Evolutionary conservation across 2,329 filamentous ascomycete species (phyloP), one percentile per base, ranked within the genome.

Genomic region (Aspergillus pseudotamarii): DNA sequence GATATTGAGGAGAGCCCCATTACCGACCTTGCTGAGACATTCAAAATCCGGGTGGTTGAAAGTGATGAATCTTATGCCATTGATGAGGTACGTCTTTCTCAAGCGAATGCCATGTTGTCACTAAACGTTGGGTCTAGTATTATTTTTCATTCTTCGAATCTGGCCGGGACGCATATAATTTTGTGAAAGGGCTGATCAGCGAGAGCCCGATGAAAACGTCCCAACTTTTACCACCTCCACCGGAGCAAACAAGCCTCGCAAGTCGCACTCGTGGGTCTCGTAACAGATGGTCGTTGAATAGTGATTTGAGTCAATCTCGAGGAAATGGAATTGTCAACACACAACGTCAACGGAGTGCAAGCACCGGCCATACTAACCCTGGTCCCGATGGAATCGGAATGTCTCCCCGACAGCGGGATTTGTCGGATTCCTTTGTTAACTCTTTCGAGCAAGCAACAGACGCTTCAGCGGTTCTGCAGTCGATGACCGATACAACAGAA

Each of bases 91-190:
- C 74, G 63, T 63, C 19, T 59, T 9, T 23, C 23, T 21, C 32
- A 9, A 32, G 19, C 48, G 48, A 32, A 28, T n/a, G 28, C 55
- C 19, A 23, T 12, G 12, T 30, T 16, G 26, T 38, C 41, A 53
- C 72, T 75, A 56, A 73, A 43, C 14, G n/a, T 26, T n/a, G n/a
- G 10, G 51, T 12, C 64, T 51, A 94, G 88, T 97, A 98, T 76
- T 98, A 96, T 76, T 98, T 99, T 77, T 95, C 94, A 0, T 98
- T 98, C 79, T 97, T 97, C 76, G 91, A 88, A 69, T 89, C 89
- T 66, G 93, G 93, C 8, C 89, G 91, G 71, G 92, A 97, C 71
- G 94, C 93, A 16, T 87, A 96, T 66, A 88, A 89, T 57, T 86
- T 95, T 2, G 82, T 99, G 58, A 91, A 88, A 66, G 86, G 88